Conservation (phyloP, 192 early-diverging fungal species). For the Backusella liffmaniae region DNA sequence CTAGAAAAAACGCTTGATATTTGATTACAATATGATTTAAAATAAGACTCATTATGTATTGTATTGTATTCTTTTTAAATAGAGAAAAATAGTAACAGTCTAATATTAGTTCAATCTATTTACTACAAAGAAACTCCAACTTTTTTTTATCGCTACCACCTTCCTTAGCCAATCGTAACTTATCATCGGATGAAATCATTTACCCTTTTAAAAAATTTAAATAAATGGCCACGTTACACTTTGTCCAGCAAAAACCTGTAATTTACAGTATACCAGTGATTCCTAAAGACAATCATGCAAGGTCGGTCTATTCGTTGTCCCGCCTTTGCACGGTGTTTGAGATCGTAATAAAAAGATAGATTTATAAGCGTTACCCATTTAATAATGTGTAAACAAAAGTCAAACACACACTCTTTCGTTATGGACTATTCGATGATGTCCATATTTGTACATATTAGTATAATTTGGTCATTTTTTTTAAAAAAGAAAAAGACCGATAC, state of each 20-base stretch:
- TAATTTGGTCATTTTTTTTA: neutral
- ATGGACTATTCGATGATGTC: neutral
- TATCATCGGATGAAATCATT: neutral
- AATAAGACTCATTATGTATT: too few relatives aligned
- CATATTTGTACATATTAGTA: neutral
- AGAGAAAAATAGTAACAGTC: too few relatives aligned
- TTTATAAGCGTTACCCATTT: neutral
- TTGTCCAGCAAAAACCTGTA: neutral
- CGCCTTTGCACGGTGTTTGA: neutral
- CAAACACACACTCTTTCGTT: neutral
- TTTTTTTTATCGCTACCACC: too few relatives aligned
- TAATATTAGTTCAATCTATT: too few relatives aligned
- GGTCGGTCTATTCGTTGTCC: neutral
- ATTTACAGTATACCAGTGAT: neutral
- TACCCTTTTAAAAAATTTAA: neutral
- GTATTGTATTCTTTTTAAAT: too few relatives aligned
- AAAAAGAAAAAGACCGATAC: neutral
- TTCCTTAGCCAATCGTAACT: neutral
- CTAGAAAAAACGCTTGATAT: too few relatives aligned
- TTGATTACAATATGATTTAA: too few relatives aligned
- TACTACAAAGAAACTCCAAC: too few relatives aligned
- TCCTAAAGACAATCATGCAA: neutral
- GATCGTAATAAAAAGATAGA: neutral
- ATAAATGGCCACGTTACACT: neutral
- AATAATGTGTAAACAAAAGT: neutral